Percentiles rank a stretch among this genome's conserved stretches.
These are phyloP conservation scores for Trichoderma gamsii DNA, from an alignment of 495 filamentous ascomycete genomes.

Conservation along the genomic window DNA sequence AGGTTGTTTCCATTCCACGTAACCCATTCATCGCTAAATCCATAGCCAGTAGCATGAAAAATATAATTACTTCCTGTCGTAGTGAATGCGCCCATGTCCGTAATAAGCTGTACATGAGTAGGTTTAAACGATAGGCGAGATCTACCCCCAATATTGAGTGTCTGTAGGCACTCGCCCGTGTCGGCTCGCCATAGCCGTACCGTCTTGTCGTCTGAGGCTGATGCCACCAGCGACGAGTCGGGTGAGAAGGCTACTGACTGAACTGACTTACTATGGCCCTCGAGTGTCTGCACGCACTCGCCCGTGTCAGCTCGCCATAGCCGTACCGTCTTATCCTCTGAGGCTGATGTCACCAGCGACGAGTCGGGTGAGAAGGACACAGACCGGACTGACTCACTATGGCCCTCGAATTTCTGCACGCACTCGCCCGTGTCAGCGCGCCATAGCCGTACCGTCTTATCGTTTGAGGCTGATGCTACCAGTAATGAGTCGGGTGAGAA, in stretches of 20 bases:
- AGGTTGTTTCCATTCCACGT: background rate
- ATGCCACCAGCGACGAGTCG: background rate
- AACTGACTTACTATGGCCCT: conserved; percentile 17
- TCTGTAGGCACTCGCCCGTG: conserved; percentile 15
- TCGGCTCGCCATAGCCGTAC: background rate
- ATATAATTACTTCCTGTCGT: background rate
- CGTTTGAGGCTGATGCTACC: background rate
- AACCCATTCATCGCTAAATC: background rate
- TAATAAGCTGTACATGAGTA: background rate
- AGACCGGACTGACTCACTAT: background rate
- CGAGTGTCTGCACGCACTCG: conserved; percentile 17
- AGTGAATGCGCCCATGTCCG: background rate
- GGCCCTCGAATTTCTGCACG: conserved; percentile 15
- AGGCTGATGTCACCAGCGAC: background rate
- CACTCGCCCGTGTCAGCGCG: conserved; percentile 3
- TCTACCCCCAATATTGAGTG: conserved; percentile 5
- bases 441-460: conserved; percentile 2
- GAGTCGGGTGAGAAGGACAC: conserved; percentile 13
- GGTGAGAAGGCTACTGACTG: conserved; percentile 17
- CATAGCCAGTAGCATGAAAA: background rate
- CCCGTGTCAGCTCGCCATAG: conserved; percentile 4
- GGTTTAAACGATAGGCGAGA: conserved; percentile 11
- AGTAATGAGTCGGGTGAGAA: conserved; percentile 10
- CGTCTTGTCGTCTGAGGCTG: background rate
- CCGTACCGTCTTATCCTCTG: background rate